A percentile compares a stretch with the other conserved stretches of the same genome.
Evolutionary conservation across 148 eudicot species (phyloP).

Genomic region (Mesembryanthemum crystallinum): DNA sequence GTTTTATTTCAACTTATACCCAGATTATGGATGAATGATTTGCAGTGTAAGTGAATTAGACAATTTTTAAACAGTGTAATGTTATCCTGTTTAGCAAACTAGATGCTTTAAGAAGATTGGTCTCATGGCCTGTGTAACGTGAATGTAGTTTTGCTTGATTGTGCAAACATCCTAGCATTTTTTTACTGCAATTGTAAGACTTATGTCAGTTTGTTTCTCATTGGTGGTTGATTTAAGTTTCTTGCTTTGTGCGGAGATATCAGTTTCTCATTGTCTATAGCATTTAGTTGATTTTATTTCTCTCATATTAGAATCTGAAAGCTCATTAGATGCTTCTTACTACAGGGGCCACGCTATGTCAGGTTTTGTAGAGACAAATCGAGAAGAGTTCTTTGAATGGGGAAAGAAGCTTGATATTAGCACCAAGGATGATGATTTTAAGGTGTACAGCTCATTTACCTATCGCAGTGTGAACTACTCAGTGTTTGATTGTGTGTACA

Average conservation of each 20-base stretch:
- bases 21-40: not conserved
- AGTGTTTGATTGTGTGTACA: constrained; percentile 44
- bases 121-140: not conserved
- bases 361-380: not conserved
- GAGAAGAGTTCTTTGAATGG: constrained; percentile 19
- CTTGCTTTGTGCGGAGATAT: not conserved
- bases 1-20: not conserved
- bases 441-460: constrained; percentile 41
- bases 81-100: not conserved
- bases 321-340: not conserved
- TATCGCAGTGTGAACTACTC: constrained; percentile 47
- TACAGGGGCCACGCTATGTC: constrained; percentile 10
- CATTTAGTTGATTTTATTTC: not conserved
- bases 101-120: not conserved
- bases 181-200: not conserved
- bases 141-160: not conserved
- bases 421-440: not conserved
- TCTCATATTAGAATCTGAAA: too few relatives aligned
- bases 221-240: not conserved
- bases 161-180: not conserved
- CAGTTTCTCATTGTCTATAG: not conserved
- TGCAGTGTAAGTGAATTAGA: not conserved
- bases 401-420: constrained; percentile 5
- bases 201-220: not conserved
- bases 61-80: not conserved